Conservation (phyloP, 345 rosid species). For the Corchorus olitorius region DNA sequence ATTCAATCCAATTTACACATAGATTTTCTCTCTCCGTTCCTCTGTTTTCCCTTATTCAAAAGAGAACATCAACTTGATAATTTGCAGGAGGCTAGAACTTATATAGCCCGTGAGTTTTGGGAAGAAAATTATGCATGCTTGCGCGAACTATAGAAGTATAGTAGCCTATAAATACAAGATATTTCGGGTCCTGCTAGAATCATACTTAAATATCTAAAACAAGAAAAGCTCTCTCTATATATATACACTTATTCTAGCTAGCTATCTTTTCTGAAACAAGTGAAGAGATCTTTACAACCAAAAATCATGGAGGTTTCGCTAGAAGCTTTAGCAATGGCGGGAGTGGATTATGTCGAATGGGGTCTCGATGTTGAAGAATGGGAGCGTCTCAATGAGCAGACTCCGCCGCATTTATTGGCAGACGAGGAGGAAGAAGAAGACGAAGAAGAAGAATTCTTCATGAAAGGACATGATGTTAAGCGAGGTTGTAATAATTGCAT, state of each 20-base stretch:
- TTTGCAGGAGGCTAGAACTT: neutral
- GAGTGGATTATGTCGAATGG: conserved; percentile 17
- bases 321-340: conserved; percentile 28
- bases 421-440: neutral
- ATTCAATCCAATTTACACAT: neutral
- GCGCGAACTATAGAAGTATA: neutral
- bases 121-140: neutral
- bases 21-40: neutral
- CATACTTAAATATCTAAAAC: neutral
- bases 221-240: neutral
- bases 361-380: neutral
- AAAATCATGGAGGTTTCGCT: conserved; percentile 12
- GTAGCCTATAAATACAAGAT: conserved; percentile 6
- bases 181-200: neutral
- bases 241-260: neutral
- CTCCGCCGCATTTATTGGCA: conserved; percentile 19
- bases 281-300: too few relatives aligned
- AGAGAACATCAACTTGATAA: neutral
- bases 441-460: neutral
- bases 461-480: too few relatives aligned
- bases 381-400: conserved; percentile 11
- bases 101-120: neutral
- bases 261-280: neutral
- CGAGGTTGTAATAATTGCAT: neutral
- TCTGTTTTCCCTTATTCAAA: neutral